phyloP scores from a whole-genome alignment of 2,329 filamentous ascomycete species.

The Leptographium lundbergii region DNA sequence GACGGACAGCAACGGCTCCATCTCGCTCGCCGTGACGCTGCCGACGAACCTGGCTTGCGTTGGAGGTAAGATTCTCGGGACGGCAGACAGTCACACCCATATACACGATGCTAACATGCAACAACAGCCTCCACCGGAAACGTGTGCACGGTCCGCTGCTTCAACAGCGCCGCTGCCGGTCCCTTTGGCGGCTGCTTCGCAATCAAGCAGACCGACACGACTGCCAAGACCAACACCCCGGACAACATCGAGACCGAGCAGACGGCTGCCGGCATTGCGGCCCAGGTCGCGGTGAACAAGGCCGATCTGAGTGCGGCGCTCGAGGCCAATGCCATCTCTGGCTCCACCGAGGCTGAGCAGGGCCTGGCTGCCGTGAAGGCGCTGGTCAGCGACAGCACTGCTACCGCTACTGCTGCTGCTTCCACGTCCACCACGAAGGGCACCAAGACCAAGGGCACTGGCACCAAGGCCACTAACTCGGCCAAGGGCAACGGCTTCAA shows the following conservation, averaged over 20 bases:
- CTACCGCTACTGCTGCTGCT: neutral
- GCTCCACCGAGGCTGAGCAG: slow-evolving; percentile 16
- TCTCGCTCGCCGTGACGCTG: slow-evolving; percentile 42
- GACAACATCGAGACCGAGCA: slow-evolving; percentile 32
- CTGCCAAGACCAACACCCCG: slow-evolving; percentile 28
- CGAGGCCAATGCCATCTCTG: slow-evolving; percentile 31
- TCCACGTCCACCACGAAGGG: neutral
- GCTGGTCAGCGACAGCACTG: slow-evolving; percentile 11
- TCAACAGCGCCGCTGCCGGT: slow-evolving; percentile 34
- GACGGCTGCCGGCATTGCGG: slow-evolving; percentile 28
- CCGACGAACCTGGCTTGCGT: slow-evolving; percentile 34
- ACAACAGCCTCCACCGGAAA: slow-evolving; percentile 41
- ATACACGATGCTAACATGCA: neutral
- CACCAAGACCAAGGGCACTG: neutral
- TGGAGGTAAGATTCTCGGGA: slow-evolving; percentile 27
- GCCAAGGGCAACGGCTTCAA: neutral
- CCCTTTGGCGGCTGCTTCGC: slow-evolving; percentile 41
- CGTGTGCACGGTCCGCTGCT: slow-evolving; percentile 44
- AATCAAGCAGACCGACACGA: slow-evolving; percentile 38
- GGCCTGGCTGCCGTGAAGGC: slow-evolving; percentile 20
- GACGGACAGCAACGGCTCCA: slow-evolving; percentile 25
- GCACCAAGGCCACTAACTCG: neutral
- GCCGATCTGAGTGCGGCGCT: slow-evolving; percentile 34
- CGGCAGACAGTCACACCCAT: too few species aligned
- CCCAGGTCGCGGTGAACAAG: slow-evolving; percentile 37